Percentiles rank a stretch among this genome's conserved stretches.
These are phyloP conservation scores for Aspergillus proliferans DNA, from an alignment of 2,329 filamentous ascomycete genomes.

Conservation along the genomic window DNA sequence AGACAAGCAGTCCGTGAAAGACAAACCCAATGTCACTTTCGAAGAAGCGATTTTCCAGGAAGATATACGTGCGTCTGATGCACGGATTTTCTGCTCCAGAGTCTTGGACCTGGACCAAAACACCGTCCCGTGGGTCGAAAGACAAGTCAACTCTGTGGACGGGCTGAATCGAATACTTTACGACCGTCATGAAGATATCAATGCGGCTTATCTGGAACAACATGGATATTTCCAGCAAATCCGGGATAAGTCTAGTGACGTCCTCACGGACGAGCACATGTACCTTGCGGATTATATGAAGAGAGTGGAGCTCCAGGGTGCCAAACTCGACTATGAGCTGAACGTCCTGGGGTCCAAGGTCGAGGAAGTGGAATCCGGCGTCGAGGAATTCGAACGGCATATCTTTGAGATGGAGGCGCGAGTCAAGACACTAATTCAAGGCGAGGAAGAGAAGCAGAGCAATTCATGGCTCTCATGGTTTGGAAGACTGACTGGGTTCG, in stretches of 20 bases:
- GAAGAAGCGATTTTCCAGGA: constrained; percentile 36
- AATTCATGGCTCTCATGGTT: constrained; percentile 57
- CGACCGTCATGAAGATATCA: constrained; percentile 59
- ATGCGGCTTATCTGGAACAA: constrained; percentile 62
- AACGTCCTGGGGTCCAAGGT: constrained; percentile 72
- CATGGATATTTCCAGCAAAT: constrained; percentile 64
- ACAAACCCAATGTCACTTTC: constrained; percentile 35
- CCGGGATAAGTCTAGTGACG: constrained; percentile 60
- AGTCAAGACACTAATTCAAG: constrained; percentile 56
- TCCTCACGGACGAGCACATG: constrained; percentile 63
- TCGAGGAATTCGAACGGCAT: constrained; percentile 71
- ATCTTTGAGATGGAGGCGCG: constrained; percentile 64
- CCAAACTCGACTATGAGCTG: constrained; percentile 89
- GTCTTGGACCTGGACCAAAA: constrained; percentile 32
- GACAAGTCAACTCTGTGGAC: constrained; percentile 38
- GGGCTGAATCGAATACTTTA: constrained; percentile 60
- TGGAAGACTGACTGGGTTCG: constrained; percentile 22
- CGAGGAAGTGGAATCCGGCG: constrained; percentile 77
- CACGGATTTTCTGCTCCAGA: constrained; percentile 27
- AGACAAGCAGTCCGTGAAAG: constrained; percentile 18
- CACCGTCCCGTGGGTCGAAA: constrained; percentile 39
- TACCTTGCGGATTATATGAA: constrained; percentile 65
- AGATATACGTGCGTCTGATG: constrained; percentile 33
- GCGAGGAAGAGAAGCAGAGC: constrained; percentile 58
- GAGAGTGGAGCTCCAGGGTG: constrained; percentile 72